A percentile compares a stretch with the other conserved stretches of the same genome.
Evolutionary conservation across 345 rosid genomes (phyloP).

Genomic region (Brassica rapa): DNA sequence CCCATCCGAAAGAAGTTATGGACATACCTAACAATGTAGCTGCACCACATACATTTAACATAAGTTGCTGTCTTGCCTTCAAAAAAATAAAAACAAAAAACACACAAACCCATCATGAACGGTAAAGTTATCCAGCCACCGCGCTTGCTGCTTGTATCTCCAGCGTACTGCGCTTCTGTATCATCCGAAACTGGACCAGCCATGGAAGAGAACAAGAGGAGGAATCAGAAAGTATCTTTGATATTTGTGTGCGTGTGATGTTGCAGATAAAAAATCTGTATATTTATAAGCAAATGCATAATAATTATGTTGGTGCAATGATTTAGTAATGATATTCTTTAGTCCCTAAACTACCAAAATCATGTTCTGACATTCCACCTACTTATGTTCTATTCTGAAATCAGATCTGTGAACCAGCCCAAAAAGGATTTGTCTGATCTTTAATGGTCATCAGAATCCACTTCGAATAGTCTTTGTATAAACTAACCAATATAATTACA

Average conservation of each 20-base stretch:
- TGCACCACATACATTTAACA: conserved; percentile 25
- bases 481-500: neutral
- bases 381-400: neutral
- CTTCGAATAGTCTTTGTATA: neutral
- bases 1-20: conserved; percentile 47
- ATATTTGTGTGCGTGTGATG: conserved; percentile 10
- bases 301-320: neutral
- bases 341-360: neutral
- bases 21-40: conserved; percentile 44
- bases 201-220: conserved; percentile 20
- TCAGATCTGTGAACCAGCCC: neutral
- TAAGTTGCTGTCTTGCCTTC: neutral
- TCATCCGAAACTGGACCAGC: conserved; percentile 22
- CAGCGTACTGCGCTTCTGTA: conserved; percentile 23
- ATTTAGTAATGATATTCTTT: neutral
- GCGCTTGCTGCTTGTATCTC: conserved; percentile 17
- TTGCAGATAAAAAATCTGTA: neutral
- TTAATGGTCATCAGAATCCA: neutral
- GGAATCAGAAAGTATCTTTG: conserved; percentile 8
- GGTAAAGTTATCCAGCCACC: conserved; percentile 61
- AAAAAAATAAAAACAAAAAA: neutral
- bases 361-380: neutral
- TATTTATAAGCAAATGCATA: conserved; percentile 2
- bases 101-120: conserved; percentile 37
- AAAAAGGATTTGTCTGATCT: neutral